A percentile compares a stretch with the other conserved stretches of the same genome.
Evolutionary conservation across 306 rosid species (phyloP).

Genomic region (Fragaria nilgerrensis): DNA sequence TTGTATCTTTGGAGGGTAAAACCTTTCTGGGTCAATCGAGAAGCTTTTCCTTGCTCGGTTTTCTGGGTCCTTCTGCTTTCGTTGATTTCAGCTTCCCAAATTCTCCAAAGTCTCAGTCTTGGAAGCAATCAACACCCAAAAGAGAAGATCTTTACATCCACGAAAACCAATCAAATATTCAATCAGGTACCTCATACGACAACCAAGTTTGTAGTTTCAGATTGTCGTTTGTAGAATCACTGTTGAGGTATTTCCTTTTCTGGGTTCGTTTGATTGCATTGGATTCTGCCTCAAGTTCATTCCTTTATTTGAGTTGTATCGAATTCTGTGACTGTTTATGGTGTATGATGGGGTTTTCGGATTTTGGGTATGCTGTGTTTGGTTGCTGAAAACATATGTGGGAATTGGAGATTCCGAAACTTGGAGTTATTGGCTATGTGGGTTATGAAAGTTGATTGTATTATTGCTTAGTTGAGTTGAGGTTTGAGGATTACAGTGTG

Average conservation of each 20-base stretch:
- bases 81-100: neutral
- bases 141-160: neutral
- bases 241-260: neutral
- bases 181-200: conserved; percentile 10
- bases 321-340: neutral
- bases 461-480: neutral
- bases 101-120: neutral
- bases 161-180: neutral
- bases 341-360: neutral
- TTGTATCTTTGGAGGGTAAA: neutral
- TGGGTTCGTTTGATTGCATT: neutral
- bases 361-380: neutral
- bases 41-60: neutral
- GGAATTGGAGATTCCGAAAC: conserved; percentile 4
- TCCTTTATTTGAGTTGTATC: neutral
- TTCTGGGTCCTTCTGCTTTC: neutral
- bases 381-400: neutral
- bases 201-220: neutral
- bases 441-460: conserved; percentile 1
- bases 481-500: neutral
- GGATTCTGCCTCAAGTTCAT: neutral
- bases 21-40: neutral
- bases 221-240: neutral
- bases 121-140: neutral
- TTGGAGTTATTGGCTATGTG: conserved; percentile 1